Evolutionary conservation across 257 asterid genomes (phyloP).

Genomic region (Solanum piurae): DNA sequence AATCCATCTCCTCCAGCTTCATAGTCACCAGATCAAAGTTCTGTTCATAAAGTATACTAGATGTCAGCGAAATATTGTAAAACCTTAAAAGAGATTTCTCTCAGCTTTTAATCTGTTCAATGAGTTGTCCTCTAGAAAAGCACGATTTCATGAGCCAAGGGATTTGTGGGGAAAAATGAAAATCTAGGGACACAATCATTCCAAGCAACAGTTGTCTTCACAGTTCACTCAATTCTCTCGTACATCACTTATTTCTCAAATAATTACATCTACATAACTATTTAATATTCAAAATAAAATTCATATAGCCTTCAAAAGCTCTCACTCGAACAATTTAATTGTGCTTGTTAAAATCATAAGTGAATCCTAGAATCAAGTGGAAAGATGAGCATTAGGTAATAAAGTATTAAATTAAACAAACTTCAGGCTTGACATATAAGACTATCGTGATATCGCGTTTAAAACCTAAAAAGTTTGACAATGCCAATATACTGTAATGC

Average conservation of each 20-base stretch:
- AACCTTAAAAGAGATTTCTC: background rate
- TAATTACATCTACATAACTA: background rate
- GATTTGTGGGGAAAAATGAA: background rate
- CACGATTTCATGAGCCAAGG: background rate
- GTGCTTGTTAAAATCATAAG: background rate
- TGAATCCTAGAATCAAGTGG: background rate
- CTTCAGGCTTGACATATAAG: background rate
- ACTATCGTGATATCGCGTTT: background rate
- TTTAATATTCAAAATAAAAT: background rate
- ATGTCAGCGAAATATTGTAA: background rate
- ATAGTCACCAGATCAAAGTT: conserved; percentile 73
- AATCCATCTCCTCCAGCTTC: conserved; percentile 76
- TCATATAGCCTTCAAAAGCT: background rate
- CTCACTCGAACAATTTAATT: background rate
- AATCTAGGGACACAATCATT: background rate
- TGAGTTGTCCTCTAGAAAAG: background rate
- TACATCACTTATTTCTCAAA: background rate
- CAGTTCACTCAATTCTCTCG: background rate
- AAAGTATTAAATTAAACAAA: background rate
- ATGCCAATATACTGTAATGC: background rate
- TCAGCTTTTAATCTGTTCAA: background rate
- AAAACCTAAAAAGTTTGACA: background rate
- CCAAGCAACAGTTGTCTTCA: background rate
- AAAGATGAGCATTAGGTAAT: background rate
- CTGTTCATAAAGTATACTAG: conserved; percentile 23